phyloP scores from a whole-genome alignment of 192 early-diverging fungal genomes.

The Oehlia diaphana region DNA sequence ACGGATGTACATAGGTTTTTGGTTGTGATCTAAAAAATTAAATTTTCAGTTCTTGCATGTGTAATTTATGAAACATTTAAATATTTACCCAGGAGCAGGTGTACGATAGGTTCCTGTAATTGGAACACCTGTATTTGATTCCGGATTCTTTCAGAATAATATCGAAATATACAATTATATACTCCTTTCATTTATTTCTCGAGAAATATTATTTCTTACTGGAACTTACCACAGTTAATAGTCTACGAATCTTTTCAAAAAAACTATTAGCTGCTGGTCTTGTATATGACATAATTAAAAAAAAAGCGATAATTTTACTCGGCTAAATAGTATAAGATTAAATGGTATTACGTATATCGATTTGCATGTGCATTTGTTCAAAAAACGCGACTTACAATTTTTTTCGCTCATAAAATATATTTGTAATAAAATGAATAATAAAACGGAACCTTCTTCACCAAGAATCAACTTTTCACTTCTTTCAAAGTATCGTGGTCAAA shows the following conservation, averaged over 20 bases:
- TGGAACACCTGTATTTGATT: slow-evolving; percentile 19
- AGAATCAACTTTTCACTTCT: slow-evolving; percentile 16
- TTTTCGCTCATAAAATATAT: background rate
- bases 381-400: background rate
- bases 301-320: background rate
- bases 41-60: background rate
- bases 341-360: no score
- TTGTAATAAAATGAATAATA: background rate
- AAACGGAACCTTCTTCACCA: background rate
- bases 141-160: slow-evolving; percentile 16
- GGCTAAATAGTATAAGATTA: no score
- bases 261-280: background rate
- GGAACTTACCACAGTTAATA: background rate
- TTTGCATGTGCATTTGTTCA: no score
- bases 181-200: background rate
- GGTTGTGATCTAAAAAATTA: slow-evolving; percentile 37
- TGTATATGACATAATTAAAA: background rate
- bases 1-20: slow-evolving; percentile 51
- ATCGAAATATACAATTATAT: background rate
- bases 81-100: slow-evolving; percentile 25
- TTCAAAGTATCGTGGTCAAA: background rate
- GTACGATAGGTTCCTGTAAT: slow-evolving; percentile 25
- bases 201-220: background rate
- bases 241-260: background rate
- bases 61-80: background rate